Evolutionary conservation across 2,329 filamentous ascomycete species (phyloP), one percentile per base, ranked within the genome.

Genomic region (Dactylellina drechsleri): DNA sequence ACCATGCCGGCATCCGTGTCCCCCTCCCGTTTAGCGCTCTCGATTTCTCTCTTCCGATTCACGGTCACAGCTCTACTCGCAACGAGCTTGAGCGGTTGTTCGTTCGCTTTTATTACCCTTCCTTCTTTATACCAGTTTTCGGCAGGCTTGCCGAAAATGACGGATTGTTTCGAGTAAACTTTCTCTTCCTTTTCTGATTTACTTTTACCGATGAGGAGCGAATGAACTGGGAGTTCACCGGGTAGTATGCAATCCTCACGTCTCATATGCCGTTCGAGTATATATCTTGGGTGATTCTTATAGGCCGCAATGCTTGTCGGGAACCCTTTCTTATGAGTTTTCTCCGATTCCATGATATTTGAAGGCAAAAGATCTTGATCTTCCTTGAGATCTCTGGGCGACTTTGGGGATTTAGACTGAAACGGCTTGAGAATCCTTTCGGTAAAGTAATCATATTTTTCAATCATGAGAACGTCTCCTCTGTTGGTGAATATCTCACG

Each of bases 111-210:
- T 4, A 99, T 87, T 76, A 75, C 93, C 89, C 40, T 92, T 86
- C 95, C 95, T 74, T 94, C 83, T 0, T 93, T 89, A 81, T 95
- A 97, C 96, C 95, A 99, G 77, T 91, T 92, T 78, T 97, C 92
- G 2, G 88, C 89, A 76, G 89, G 96, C 76, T 89, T 87, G 0
- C 92, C 92, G 2, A 88, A 80, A 59, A 92, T 88, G 0, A 99
- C 92, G 80, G 98, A 92, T 56, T 85, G 86, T 1, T 94, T 87
- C 20, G 93, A 88, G 80, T 92, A 99, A 0, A 99, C 89, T 59
- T 87, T 62, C 26, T 75, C 65, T 41, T 61, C 49, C 20, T 76
- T 87, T 81, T 97, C 0, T 83, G 79, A 76, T 86, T 82, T 80
- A 87, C 85, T 81, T 86, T 68, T 75, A 10, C 64, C 58, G 16